A percentile compares a stretch with the other conserved stretches of the same genome.
Evolutionary conservation across 108 stramenopile genomes (phyloP).

Genomic region (Stephanodiscus triporus): DNA sequence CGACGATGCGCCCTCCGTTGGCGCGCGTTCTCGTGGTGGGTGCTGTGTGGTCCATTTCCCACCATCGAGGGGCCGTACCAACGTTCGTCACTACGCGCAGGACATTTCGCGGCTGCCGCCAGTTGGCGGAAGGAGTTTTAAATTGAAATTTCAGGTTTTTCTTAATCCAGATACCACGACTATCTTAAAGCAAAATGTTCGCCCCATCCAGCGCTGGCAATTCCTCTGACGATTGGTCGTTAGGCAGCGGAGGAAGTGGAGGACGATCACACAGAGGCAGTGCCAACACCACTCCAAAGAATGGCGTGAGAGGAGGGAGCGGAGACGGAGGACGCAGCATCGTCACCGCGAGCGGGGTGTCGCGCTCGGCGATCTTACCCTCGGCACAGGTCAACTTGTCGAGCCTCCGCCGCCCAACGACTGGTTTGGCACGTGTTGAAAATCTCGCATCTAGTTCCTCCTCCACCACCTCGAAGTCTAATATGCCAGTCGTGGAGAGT

Average conservation of each 20-base stretch:
- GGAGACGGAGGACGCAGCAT: slow-evolving; percentile 4
- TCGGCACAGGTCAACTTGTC: slow-evolving; percentile 8
- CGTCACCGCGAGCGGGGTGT: not conserved
- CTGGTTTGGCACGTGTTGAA: slow-evolving; percentile 28
- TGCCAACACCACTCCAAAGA: not conserved
- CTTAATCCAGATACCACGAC: no score
- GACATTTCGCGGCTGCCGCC: no score
- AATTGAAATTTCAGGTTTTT: no score
- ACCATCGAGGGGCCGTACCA: no score
- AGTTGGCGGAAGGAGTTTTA: no score
- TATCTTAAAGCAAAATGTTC: not conserved
- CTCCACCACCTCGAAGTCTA: not conserved
- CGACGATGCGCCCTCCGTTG: no score
- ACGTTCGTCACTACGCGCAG: no score
- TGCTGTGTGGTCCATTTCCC: no score
- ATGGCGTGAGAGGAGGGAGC: not conserved
- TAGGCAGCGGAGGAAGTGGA: not conserved
- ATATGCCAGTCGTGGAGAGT: slow-evolving; percentile 23
- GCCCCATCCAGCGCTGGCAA: slow-evolving; percentile 6
- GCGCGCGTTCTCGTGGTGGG: no score
- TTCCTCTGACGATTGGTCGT: slow-evolving; percentile 3
- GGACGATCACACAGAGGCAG: not conserved
- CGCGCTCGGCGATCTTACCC: slow-evolving; percentile 1
- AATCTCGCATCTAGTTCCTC: not conserved
- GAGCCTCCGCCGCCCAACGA: slow-evolving; percentile 21